A percentile compares a stretch with the other conserved stretches of the same genome.
Evolutionary conservation across 306 rosid species (phyloP).

Genomic region (Neltuma alba): DNA sequence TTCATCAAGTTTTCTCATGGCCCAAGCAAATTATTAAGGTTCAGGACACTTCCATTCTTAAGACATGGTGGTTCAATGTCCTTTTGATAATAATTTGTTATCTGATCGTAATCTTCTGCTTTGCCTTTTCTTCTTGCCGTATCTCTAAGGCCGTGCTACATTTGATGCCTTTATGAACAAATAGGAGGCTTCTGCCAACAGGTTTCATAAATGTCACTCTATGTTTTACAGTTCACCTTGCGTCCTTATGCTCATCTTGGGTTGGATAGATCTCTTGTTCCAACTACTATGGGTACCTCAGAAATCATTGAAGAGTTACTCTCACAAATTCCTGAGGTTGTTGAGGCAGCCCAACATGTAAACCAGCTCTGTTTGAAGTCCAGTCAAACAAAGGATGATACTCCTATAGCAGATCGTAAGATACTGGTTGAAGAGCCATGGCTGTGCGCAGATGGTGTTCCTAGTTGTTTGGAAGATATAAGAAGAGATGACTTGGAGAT

Average conservation of each 20-base stretch:
- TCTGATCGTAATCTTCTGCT: not conserved
- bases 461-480: constrained; percentile 77
- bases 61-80: not conserved
- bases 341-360: constrained; percentile 70
- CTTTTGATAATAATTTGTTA: constrained; percentile 19
- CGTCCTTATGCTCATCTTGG: constrained; percentile 82
- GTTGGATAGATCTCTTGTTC: constrained; percentile 78
- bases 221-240: constrained; percentile 72
- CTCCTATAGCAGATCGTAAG: constrained; percentile 37
- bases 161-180: constrained; percentile 9
- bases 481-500: constrained; percentile 94
- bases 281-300: constrained; percentile 48
- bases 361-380: constrained; percentile 61
- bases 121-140: not conserved
- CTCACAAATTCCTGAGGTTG: constrained; percentile 79
- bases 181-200: not conserved
- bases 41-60: not conserved
- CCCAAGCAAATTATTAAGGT: not conserved
- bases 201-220: constrained; percentile 35
- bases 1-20: not conserved
- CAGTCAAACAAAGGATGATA: constrained; percentile 43
- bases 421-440: constrained; percentile 81
- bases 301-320: constrained; percentile 68
- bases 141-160: not conserved
- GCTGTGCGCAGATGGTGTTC: constrained; percentile 58